A percentile compares a stretch with the other conserved stretches of the same genome.
These are phyloP conservation scores for Taiozyma sp. DNA, from an alignment of 1,139 yeast species.

Conservation along the genomic window DNA sequence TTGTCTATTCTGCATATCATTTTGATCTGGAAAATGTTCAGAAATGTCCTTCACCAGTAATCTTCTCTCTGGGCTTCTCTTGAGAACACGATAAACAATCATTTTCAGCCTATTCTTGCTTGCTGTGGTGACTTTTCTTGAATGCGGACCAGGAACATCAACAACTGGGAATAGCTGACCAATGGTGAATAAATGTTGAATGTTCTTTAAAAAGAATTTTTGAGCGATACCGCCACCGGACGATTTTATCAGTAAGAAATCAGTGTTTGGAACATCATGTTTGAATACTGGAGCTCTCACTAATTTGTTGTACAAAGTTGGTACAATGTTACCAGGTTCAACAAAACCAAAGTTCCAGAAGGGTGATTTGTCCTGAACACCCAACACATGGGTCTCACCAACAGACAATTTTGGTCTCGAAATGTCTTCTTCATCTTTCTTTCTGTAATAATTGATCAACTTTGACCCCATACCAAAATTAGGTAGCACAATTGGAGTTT, in stretches of 20 bases:
- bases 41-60: constrained; percentile 86
- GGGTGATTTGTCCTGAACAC: constrained; percentile 93
- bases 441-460: constrained; percentile 87
- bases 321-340: constrained; percentile 90
- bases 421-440: constrained; percentile 74
- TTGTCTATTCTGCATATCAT: constrained; percentile 96
- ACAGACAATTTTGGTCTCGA: constrained; percentile 83
- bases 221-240: constrained; percentile 64
- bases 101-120: constrained; percentile 87
- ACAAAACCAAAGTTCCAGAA: constrained; percentile 99
- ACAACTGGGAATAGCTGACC: constrained; percentile 94
- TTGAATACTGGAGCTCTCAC: constrained; percentile 89
- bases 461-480: constrained; percentile 97
- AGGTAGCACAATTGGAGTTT: constrained; percentile 75
- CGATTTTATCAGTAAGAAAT: constrained; percentile 75
- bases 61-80: constrained; percentile 69
- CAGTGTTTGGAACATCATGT: constrained; percentile 76
- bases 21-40: constrained; percentile 93
- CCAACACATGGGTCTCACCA: constrained; percentile 95
- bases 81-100: constrained; percentile 88
- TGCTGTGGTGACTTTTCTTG: constrained; percentile 92
- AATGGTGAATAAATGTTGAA: constrained; percentile 75
- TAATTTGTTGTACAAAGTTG: constrained; percentile 90
- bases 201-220: constrained; percentile 51
- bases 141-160: constrained; percentile 97